Base-by-base conservation (phyloP, 306 rosid species). In the Prunus salicina region DNA sequence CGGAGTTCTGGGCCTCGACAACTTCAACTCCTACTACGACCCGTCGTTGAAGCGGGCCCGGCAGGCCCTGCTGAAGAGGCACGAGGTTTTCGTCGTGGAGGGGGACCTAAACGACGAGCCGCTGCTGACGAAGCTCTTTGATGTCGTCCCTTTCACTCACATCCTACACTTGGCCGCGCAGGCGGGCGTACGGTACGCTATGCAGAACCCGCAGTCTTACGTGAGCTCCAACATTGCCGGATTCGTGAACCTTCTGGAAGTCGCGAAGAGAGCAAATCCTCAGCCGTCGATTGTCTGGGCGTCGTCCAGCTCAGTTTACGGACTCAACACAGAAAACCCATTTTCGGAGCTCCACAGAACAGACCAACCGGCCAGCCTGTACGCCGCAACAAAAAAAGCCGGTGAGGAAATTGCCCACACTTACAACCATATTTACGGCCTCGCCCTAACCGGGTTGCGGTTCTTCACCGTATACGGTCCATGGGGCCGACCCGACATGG, bases 391-490 rank as follows among this genome's bases (percentile, higher is more conserved):
- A 0, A 93, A 93, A 19, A 93, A 93, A 52, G 98, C 98, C 78
- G 98, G 98, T 16, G 98, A 93, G 70, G 98, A 89, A 71, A 90
- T 93, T 19, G 96, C 98, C 1, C 98, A 93, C 46, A 90, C 98
- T 3, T 93, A 93, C 34, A 93, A 93, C 53, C 98, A 93, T 65
- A 93, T 93, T 52, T 93, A 93, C 84, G 97, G 98, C 0, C 93
- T 93, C 1, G 73, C 98, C 63, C 88, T 93, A 25, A 93, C 96
- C 15, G 98, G 93, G 0, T 55, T 93, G 22, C 72, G 98, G 2
- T 93, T 93, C 88, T 93, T 93, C 91, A 93, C 98, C 0, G 98
- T 93, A 0, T 93, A 93, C 76, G 98, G 97, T 0, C 98, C 98
- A 0, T 93, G 98, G 97, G 97, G 98, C 0, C 66, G 97, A 51